Evolutionary conservation across 306 rosid genomes (phyloP).

Genomic region (Dicorynia guianensis): DNA sequence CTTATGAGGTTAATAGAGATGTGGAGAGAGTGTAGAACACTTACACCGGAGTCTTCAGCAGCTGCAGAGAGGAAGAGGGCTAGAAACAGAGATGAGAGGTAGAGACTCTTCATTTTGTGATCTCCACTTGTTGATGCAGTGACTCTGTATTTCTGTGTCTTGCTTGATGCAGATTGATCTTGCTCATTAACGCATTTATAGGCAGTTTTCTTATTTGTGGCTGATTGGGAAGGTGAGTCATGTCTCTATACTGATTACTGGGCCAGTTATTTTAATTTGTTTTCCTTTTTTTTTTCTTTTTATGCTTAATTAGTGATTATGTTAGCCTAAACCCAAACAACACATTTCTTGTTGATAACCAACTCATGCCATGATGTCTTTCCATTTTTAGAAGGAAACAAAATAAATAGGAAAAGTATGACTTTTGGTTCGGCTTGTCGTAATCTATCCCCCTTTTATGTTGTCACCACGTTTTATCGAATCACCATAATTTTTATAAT

Average conservation of each 20-base stretch:
- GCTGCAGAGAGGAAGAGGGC: constrained; percentile 37
- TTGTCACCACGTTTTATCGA: no score
- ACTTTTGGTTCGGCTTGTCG: no score
- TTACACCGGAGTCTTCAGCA: constrained; percentile 40
- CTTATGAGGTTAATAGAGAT: background rate
- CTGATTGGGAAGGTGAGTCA: background rate
- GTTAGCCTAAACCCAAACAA: no score
- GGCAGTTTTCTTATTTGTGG: background rate
- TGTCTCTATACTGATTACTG: background rate
- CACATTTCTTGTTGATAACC: no score
- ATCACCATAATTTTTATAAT: no score
- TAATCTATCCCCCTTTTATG: no score
- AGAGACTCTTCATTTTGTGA: constrained; percentile 29
- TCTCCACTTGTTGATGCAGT: background rate
- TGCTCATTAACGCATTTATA: background rate
- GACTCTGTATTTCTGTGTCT: background rate
- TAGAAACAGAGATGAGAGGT: constrained; percentile 7
- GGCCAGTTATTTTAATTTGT: no score
- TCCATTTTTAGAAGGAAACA: no score
- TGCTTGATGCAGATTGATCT: background rate
- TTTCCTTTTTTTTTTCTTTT: no score
- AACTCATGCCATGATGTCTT: no score
- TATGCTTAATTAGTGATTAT: no score
- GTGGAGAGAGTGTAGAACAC: background rate
- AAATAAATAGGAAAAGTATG: no score